A percentile compares a stretch with the other conserved stretches of the same genome.
These are phyloP conservation scores for Colletotrichum falcatum DNA, from an alignment of 2,329 filamentous ascomycete genomes.

Conservation along the genomic window DNA sequence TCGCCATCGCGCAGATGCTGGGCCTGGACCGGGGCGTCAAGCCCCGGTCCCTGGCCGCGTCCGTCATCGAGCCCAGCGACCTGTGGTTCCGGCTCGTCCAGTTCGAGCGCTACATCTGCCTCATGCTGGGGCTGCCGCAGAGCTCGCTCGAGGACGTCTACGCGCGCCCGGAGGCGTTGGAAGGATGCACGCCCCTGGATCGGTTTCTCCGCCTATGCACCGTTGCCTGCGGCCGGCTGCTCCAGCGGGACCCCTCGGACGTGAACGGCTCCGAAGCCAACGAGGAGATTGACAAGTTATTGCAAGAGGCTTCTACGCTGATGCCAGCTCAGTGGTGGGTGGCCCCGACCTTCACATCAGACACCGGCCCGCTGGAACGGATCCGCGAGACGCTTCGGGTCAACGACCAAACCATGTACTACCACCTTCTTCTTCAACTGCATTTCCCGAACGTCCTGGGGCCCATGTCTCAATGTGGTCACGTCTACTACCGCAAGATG, in stretches of 20 bases:
- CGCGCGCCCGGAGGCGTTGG: conserved; percentile 28
- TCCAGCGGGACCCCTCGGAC: conserved; percentile 51
- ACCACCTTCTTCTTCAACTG: conserved; percentile 53
- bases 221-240: conserved; percentile 50
- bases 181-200: conserved; percentile 48
- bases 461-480: background rate
- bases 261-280: conserved; percentile 44
- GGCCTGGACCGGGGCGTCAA: conserved; percentile 47
- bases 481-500: conserved; percentile 43
- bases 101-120: conserved; percentile 52
- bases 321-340: conserved; percentile 54
- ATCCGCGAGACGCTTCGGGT: conserved; percentile 45
- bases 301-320: conserved; percentile 47
- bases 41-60: background rate
- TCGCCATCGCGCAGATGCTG: conserved; percentile 58
- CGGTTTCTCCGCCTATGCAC: conserved; percentile 45
- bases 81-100: conserved; percentile 55
- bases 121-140: conserved; percentile 56
- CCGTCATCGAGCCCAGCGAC: conserved; percentile 26
- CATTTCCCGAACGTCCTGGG: conserved; percentile 55
- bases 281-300: conserved; percentile 49
- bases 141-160: conserved; percentile 43
- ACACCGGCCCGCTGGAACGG: conserved; percentile 16
- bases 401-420: conserved; percentile 53
- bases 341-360: conserved; percentile 44